These are phyloP conservation scores for Aspergillus brasiliensis DNA, from an alignment of 2,329 filamentous ascomycete species.

Conservation along the genomic window DNA sequence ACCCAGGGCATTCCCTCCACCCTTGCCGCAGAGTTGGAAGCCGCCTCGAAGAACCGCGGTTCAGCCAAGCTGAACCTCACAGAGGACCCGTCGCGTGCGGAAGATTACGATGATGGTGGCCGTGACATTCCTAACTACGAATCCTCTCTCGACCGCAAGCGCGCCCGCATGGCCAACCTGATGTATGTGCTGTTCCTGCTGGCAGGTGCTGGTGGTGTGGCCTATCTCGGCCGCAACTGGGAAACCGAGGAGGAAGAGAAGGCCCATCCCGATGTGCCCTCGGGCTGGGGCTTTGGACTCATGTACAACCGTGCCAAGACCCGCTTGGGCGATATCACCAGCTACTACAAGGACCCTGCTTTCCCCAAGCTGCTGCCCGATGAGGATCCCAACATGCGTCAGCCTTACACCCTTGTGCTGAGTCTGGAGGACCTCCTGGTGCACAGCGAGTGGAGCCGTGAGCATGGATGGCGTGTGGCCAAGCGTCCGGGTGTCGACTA, in stretches of 20 bases:
- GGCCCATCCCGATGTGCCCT: conserved; percentile 70
- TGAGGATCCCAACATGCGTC: conserved; percentile 72
- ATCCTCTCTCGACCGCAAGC: conserved; percentile 83
- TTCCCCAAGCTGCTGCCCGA: conserved; percentile 87
- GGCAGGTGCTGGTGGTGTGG: conserved; percentile 58
- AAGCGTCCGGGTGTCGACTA: conserved; percentile 96
- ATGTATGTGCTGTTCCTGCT: conserved; percentile 66
- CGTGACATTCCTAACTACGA: conserved; percentile 76
- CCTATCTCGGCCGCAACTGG: conserved; percentile 88
- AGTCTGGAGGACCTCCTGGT: conserved; percentile 92
- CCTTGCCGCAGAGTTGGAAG: conserved; percentile 71
- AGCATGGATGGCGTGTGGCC: conserved; percentile 92
- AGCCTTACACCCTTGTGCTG: conserved; percentile 89
- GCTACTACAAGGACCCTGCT: conserved; percentile 93
- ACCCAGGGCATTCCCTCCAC: conserved; percentile 95
- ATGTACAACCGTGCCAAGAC: conserved; percentile 83
- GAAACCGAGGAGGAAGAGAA: conserved; percentile 71
- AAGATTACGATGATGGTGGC: conserved; percentile 52
- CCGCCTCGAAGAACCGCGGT: conserved; percentile 42
- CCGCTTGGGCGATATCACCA: conserved; percentile 72
- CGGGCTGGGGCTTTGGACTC: conserved; percentile 72
- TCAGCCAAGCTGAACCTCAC: conserved; percentile 53
- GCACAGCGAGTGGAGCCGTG: conserved; percentile 90
- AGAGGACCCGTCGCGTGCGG: conserved; percentile 50
- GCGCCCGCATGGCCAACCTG: conserved; percentile 74